phyloP scores from a whole-genome alignment of 306 rosid species.

The Pyrus communis region DNA sequence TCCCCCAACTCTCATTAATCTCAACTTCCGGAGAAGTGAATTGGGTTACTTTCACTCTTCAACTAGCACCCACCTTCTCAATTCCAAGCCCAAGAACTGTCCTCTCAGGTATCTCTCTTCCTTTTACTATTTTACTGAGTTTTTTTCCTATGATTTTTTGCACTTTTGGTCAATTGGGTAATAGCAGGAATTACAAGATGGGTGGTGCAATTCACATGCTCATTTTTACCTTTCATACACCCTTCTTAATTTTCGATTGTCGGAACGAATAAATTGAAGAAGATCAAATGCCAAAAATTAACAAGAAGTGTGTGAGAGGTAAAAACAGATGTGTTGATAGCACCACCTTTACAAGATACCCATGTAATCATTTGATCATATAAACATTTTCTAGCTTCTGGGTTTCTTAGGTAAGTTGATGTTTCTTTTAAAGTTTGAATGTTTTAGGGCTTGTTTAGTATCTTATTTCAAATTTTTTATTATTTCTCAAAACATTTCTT shows the following conservation, averaged over 20 bases:
- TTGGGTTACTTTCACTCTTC: conserved; percentile 18
- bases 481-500: no score
- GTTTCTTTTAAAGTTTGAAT: background rate
- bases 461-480: no score
- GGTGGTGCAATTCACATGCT: no score
- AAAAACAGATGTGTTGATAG: no score
- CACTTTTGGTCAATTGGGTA: background rate
- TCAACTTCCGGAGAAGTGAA: conserved; percentile 22
- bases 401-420: background rate
- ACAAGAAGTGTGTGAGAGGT: no score
- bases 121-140: background rate
- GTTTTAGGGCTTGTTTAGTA: no score
- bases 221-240: no score
- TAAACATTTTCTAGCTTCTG: background rate
- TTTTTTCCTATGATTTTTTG: background rate
- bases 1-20: conserved; percentile 27
- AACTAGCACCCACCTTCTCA: conserved; percentile 12
- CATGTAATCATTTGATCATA: background rate
- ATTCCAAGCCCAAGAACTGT: conserved; percentile 18
- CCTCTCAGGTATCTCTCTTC: conserved; percentile 40
- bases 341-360: background rate
- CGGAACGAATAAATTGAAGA: no score
- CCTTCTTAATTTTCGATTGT: no score
- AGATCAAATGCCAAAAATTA: no score
- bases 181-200: background rate